Base-by-base conservation (phyloP, 2,329 filamentous ascomycete species). In the Colletotrichum simmondsii region DNA sequence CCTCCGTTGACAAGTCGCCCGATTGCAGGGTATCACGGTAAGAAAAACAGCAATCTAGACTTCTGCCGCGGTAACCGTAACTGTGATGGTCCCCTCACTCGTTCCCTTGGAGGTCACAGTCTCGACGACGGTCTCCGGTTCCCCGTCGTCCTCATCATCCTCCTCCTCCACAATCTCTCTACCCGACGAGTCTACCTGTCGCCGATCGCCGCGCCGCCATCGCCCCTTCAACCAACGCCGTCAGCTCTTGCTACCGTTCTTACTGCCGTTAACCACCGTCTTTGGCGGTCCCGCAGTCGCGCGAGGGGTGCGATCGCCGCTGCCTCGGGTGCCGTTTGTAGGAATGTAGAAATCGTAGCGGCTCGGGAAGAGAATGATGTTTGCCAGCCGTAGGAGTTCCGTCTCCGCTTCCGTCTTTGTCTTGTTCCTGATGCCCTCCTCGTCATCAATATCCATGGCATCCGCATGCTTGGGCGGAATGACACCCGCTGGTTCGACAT, bases 311-410 rank as follows among this genome's bases (percentile, higher is more conserved):
- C 74, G 74, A 62, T 75, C 72, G 42, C 74, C 74, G 72, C 72
- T 64, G 57, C 67, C 30, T 19, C 56, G 46, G 3, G 64, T 66
- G 52, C 74, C 74, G 49, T 60, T 71, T 7, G 61, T 61, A 11
- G 74, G 74, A 5, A 75, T 75, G 49, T 75, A 75, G 67, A 75
- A 75, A 69, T 75, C 74, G 58, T 75, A 75, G 22, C 74, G 72
- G 54, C 60, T 68, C n/a, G 88, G 88, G 74, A 90, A 90, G 32
- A 90, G 79, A 65, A 90, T 90, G 66, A 88, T 88, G 77, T 90
- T 90, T 26, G 88, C 87, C 49, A 90, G 80, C 49, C 86, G 80
- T 14, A 89, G 84, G 1, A 90, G 85, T 76, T 90, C 87, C 2
- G 85, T 84, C 79, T 89, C 87, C 2, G 85, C 86, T 30, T 83